phyloP scores from a whole-genome alignment of 2,329 filamentous ascomycete genomes.

The Aspergillus texensis region DNA sequence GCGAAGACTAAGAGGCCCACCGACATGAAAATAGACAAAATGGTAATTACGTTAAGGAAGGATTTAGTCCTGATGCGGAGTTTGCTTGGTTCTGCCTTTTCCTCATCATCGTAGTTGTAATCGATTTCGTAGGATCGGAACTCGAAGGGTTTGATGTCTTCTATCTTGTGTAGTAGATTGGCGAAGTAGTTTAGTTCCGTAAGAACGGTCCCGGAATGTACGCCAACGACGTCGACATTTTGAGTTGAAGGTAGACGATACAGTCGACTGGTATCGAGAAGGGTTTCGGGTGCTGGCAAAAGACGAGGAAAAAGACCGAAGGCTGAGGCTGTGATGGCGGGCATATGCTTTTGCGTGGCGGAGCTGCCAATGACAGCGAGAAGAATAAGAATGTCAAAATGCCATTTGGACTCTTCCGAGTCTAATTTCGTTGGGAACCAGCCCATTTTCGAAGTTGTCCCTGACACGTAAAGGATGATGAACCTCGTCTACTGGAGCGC shows the following conservation, averaged over 20 bases:
- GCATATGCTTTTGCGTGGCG: slow-evolving; percentile 60
- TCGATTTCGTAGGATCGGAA: slow-evolving; percentile 16
- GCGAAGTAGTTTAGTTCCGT: slow-evolving; percentile 64
- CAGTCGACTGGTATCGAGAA: slow-evolving; percentile 60
- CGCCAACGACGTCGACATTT: slow-evolving; percentile 57
- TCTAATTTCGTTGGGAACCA: slow-evolving; percentile 13
- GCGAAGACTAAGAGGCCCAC: slow-evolving; percentile 24
- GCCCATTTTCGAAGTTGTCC: neutral
- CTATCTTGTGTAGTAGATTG: slow-evolving; percentile 58
- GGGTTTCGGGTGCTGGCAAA: slow-evolving; percentile 63
- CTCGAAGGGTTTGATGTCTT: slow-evolving; percentile 10
- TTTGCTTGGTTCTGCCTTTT: neutral
- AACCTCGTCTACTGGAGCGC: too few relatives aligned
- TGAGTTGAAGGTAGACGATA: slow-evolving; percentile 58
- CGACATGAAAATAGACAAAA: slow-evolving; percentile 51
- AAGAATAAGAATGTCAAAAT: slow-evolving; percentile 64
- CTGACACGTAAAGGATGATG: too few relatives aligned
- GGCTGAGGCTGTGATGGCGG: slow-evolving; percentile 60
- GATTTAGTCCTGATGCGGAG: slow-evolving; percentile 47
- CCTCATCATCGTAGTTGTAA: neutral
- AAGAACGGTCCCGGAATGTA: slow-evolving; percentile 58
- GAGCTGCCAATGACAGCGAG: slow-evolving; percentile 66
- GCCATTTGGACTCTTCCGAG: slow-evolving; percentile 43
- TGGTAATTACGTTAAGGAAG: slow-evolving; percentile 57
- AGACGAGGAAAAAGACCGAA: slow-evolving; percentile 62